A percentile compares a stretch with the other conserved stretches of the same genome.
phyloP scores from a whole-genome alignment of 352 stramenopile genomes.

The Phytophthora lateralis region DNA sequence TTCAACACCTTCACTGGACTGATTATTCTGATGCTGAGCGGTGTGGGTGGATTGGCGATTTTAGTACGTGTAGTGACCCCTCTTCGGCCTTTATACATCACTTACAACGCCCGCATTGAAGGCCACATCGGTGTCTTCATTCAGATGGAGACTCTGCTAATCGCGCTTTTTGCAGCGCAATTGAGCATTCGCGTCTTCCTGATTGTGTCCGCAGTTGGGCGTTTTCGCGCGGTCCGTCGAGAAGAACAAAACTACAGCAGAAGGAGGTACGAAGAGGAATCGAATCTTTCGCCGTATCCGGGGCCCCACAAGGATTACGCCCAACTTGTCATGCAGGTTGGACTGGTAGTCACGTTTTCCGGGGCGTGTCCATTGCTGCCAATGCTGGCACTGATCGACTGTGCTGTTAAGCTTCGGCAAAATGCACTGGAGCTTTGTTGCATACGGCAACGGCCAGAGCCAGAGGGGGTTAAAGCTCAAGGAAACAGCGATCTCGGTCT shows the following conservation, averaged over 20 bases:
- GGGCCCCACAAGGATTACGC: constrained; percentile 48
- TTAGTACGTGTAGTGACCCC: constrained; percentile 16
- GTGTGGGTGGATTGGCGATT: constrained; percentile 14
- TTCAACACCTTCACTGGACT: constrained; percentile 47
- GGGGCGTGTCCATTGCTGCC: constrained; percentile 44
- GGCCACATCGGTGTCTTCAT: constrained; percentile 32
- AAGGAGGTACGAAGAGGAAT: constrained; percentile 17
- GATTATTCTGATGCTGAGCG: constrained; percentile 37
- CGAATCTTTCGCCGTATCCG: constrained; percentile 29
- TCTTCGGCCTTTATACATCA: constrained; percentile 23
- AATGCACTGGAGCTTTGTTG: constrained; percentile 52
- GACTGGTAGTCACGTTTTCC: constrained; percentile 53
- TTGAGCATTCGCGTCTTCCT: constrained; percentile 29
- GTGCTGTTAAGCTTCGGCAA: constrained; percentile 43
- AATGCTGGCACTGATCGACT: constrained; percentile 47
- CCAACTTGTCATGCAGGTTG: constrained; percentile 49
- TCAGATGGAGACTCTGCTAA: constrained; percentile 49
- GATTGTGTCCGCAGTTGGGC: constrained; percentile 18
- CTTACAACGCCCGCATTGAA: constrained; percentile 20
- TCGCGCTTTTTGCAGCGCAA: constrained; percentile 40
- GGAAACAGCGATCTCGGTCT: constrained; percentile 17
- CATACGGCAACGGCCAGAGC: constrained; percentile 46
- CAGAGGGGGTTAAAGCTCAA: constrained; percentile 20
- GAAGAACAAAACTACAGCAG: constrained; percentile 7
- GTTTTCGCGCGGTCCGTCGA: constrained; percentile 10